Base-by-base conservation (phyloP, 2,329 filamentous ascomycete genomes). In the Botrytis medusae region DNA sequence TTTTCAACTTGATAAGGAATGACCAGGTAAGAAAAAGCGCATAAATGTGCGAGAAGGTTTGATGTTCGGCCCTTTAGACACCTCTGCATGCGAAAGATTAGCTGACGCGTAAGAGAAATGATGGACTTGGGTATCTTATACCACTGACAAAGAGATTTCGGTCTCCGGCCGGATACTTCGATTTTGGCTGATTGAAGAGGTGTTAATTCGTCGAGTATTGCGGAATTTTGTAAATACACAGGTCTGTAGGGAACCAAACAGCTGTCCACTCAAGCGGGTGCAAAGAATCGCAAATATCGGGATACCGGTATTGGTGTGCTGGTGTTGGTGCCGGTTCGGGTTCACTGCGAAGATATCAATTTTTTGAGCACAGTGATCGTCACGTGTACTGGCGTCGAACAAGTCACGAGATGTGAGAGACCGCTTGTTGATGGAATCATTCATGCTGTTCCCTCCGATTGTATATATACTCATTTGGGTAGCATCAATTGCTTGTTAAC, bases 1-100 rank as follows among this genome's bases (percentile, higher is more conserved):
- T 32, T 42, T 69, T 42, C 48, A 69, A 44, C 18, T 57, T 57
- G 65, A 69, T 25, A 68, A 68, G 48, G 25, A 54, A 48, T 25
- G 22, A 29, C 25, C 34, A 62, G 16, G 37, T n/a, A 54, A 34
- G 46, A 34, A 68, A 34, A 34, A 34, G 54, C 8, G 46, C 46
- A 29, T 54, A 10, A 54, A 40, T 25, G 37, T 12, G 48, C 16
- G 25, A 20, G 34, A 32, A 22, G 32, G n/a, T 68, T 42, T 37
- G n/a, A 6, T 44, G n/a, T 42, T 57, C 25, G n/a, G 37, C 14
- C 9, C 12, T 42, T 67, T 12, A 48, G 25, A 14, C n/a, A n/a
- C 18, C 16, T 63, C 7, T n/a, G 29, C 32, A n/a, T 22, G 34
- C 22, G 12, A 40, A 68, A 22, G 48, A 34, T 68, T 42, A 57